Evolutionary conservation across 2,329 filamentous ascomycete genomes (phyloP), one percentile per base, ranked within the genome.

Genomic region (Aspergillus vadensis): DNA sequence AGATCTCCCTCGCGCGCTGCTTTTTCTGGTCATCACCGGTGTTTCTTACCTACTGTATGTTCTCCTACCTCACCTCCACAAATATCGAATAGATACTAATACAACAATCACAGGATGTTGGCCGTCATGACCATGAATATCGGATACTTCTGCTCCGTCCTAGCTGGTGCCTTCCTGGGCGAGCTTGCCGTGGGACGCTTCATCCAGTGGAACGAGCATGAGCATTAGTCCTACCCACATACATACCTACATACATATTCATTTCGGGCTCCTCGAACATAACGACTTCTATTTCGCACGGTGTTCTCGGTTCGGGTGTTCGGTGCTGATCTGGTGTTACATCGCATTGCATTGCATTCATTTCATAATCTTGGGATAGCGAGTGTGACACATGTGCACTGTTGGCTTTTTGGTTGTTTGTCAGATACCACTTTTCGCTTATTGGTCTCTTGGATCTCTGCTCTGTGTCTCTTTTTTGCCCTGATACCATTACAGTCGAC

Each of bases 111-210:
- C 12, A 97, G 92, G 61, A 97, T 97, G 92, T 80, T 97, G 78
- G 91, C 90, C 14, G 90, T 96, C 72, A 97, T 95, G 91, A 93
- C 91, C 1, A 86, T 91, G 80, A 95, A 95, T 69, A 85, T 94
- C 15, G 91, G 91, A 12, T 95, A 95, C 74, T 94, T 94, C 74
- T 77, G 92, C 57, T 92, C 90, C 0, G 84, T 93, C n/a, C 82
- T 96, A 10, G 88, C 82, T 4, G 89, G 89, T 14, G 85, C 90
- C 1, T 97, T 98, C 71, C 72, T 96, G n/a, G 94, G 94, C 23
- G 95, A 95, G 74, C 78, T 98, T 47, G 84, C 86, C 0, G 84
- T 95, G 62, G 92, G 92, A 30, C 85, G 92, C 65, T 95, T 87
- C 69, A 80, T 80, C 27, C 72, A 80, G 48, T 66, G 78, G 21